These are phyloP conservation scores for Asclepias syriaca DNA, from an alignment of 257 asterid species.

Conservation along the genomic window DNA sequence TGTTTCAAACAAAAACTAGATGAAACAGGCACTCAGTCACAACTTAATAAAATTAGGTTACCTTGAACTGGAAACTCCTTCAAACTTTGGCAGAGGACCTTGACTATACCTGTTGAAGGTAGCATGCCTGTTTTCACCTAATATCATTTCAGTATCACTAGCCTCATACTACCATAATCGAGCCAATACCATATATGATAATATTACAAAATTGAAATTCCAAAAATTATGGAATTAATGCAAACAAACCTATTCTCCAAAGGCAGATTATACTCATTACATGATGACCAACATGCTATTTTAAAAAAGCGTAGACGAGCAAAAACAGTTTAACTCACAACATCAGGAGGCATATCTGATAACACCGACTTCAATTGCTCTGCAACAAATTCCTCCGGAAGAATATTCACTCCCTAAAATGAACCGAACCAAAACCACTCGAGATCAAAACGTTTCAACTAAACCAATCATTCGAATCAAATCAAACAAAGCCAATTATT, in stretches of 20 bases:
- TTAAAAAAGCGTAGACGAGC: background rate
- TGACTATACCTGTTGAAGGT: conserved; percentile 72
- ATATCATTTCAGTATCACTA: conserved; percentile 27
- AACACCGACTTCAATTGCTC: conserved; percentile 79
- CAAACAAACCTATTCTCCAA: background rate
- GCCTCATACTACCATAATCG: background rate
- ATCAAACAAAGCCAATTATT: no score
- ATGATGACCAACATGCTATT: background rate
- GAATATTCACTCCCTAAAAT: conserved; percentile 60
- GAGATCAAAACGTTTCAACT: background rate
- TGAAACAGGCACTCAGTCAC: background rate
- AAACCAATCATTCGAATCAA: background rate
- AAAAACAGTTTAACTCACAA: conserved; percentile 45
- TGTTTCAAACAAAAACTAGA: conserved; percentile 21
- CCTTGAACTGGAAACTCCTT: conserved; percentile 70
- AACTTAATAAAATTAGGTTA: conserved; percentile 17
- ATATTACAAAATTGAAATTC: background rate
- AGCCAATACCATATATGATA: background rate
- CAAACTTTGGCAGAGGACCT: conserved; percentile 62
- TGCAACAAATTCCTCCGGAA: conserved; percentile 59
- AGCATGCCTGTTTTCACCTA: conserved; percentile 99
- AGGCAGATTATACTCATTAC: background rate
- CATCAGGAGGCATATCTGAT: conserved; percentile 88
- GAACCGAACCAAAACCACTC: conserved; percentile 18
- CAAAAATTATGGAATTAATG: background rate